Percentiles rank a stretch among this genome's conserved stretches.
Conservation (phyloP, 768 basidiomycete species). For the Boletus rex-veris region DNA sequence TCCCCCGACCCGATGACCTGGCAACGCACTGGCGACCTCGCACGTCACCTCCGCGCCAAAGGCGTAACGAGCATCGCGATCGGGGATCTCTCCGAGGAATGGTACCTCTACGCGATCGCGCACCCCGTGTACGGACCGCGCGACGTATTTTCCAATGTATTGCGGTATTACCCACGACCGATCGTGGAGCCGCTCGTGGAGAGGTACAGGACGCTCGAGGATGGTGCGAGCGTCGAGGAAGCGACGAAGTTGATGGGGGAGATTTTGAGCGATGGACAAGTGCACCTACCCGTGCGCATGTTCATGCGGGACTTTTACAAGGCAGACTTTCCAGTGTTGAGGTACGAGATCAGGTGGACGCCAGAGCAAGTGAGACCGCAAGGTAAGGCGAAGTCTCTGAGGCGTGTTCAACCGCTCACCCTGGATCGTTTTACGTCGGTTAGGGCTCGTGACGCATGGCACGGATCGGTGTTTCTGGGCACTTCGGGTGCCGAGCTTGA, state of each 20-base stretch:
- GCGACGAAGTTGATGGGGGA: slow-evolving; percentile 50
- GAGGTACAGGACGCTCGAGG: slow-evolving; percentile 41
- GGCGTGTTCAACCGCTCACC: too few species aligned
- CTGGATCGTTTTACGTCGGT: too few species aligned
- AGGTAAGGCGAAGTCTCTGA: slow-evolving; percentile 35
- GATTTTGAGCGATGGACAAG: slow-evolving; percentile 58
- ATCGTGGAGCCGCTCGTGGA: slow-evolving; percentile 45
- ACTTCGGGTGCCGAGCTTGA: slow-evolving; percentile 49
- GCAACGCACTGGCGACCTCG: slow-evolving; percentile 62
- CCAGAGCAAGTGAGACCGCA: slow-evolving; percentile 54
- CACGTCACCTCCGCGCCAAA: slow-evolving; percentile 47
- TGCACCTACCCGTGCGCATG: slow-evolving; percentile 63
- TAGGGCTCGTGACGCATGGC: slow-evolving; percentile 70
- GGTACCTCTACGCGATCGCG: slow-evolving; percentile 74
- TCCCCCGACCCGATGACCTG: slow-evolving; percentile 60
- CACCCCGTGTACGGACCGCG: slow-evolving; percentile 47
- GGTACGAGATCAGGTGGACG: slow-evolving; percentile 70
- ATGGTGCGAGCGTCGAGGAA: slow-evolving; percentile 42
- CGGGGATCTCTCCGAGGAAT: slow-evolving; percentile 73
- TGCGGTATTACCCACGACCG: slow-evolving; percentile 55
- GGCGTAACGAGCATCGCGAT: slow-evolving; percentile 60
- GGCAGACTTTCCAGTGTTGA: slow-evolving; percentile 57
- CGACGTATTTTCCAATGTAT: slow-evolving; percentile 57
- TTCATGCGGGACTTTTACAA: slow-evolving; percentile 56
- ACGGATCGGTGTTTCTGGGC: slow-evolving; percentile 65